Percentiles rank a stretch among this genome's conserved stretches.
Evolutionary conservation across 148 eudicot genomes (phyloP).

Genomic region (Linanthus parryae): DNA sequence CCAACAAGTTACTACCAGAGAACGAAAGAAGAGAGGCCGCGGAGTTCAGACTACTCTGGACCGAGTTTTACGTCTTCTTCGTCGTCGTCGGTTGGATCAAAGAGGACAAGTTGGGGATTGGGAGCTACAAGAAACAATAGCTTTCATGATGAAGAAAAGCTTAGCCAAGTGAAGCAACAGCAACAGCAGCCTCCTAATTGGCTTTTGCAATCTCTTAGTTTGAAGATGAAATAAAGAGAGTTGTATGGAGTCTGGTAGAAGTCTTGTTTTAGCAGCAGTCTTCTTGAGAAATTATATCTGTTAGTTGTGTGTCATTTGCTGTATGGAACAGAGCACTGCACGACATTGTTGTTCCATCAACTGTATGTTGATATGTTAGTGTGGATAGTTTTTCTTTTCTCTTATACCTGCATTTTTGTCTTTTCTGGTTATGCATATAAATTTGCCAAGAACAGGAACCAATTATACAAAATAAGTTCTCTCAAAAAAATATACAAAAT

Average conservation of each 20-base stretch:
- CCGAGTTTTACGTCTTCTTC: constrained; percentile 70
- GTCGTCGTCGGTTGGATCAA: constrained; percentile 42
- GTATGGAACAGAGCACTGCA: too few species aligned
- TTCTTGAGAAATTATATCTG: too few species aligned
- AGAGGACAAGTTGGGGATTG: constrained; percentile 18
- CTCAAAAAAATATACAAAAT: too few species aligned
- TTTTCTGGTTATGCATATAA: too few species aligned
- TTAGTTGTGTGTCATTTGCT: too few species aligned
- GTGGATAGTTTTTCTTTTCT: too few species aligned
- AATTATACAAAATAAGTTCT: too few species aligned
- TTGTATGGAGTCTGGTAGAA: background rate
- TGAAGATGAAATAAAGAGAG: constrained; percentile 45
- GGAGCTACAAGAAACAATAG: constrained; percentile 16
- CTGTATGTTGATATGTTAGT: too few species aligned
- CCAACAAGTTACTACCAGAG: constrained; percentile 28
- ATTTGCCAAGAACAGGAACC: too few species aligned
- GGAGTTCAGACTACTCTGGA: constrained; percentile 28
- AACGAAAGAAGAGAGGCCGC: constrained; percentile 19
- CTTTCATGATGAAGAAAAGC: constrained; percentile 16
- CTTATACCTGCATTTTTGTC: too few species aligned
- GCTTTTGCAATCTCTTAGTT: constrained; percentile 52
- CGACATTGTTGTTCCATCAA: too few species aligned
- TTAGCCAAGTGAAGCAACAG: constrained; percentile 25
- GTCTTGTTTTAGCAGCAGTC: too few species aligned
- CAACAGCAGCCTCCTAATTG: constrained; percentile 49